Conservation (phyloP, 1,139 yeast species). For the Pichia sp. region DNA sequence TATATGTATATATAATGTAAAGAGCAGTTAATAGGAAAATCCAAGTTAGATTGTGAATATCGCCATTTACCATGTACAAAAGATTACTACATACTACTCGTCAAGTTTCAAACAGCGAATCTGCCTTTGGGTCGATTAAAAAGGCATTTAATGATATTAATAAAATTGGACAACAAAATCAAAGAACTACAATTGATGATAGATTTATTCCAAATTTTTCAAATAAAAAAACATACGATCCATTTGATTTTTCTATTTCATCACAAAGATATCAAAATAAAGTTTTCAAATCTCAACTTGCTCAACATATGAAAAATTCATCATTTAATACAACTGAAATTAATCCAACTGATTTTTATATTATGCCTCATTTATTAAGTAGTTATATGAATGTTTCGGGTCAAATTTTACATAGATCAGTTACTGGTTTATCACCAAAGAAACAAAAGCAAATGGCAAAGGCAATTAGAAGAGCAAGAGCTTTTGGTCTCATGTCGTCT, state of each 20-base stretch:
- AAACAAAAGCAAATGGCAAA: conserved; percentile 61
- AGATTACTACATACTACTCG: conserved; percentile 6
- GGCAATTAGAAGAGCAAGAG: conserved; percentile 65
- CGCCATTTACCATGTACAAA: conserved; percentile 3
- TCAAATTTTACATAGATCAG: conserved; percentile 57
- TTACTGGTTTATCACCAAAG: conserved; percentile 56
- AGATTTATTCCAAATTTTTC: conserved; percentile 33
- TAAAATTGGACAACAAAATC: conserved; percentile 2
- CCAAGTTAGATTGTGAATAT: too few species aligned
- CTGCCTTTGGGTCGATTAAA: conserved; percentile 3
- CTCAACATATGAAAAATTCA: conserved; percentile 18
- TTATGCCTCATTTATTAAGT: conserved; percentile 59
- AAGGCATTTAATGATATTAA: conserved; percentile 9
- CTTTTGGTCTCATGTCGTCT: conserved; percentile 58
- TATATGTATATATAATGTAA: too few species aligned
- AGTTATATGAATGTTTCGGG: conserved; percentile 57
- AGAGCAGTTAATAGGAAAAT: too few species aligned
- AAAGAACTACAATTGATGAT: conserved; percentile 23
- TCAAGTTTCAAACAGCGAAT: not conserved
- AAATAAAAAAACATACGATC: conserved; percentile 51
- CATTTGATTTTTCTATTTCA: conserved; percentile 66
- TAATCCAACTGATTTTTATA: conserved; percentile 59
- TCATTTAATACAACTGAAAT: conserved; percentile 49
- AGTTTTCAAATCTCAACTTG: conserved; percentile 19
- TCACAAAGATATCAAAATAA: conserved; percentile 38